A percentile compares a stretch with the other conserved stretches of the same genome.
Conservation (phyloP, 257 asterid species). For the Oldenlandia corymbosa region DNA sequence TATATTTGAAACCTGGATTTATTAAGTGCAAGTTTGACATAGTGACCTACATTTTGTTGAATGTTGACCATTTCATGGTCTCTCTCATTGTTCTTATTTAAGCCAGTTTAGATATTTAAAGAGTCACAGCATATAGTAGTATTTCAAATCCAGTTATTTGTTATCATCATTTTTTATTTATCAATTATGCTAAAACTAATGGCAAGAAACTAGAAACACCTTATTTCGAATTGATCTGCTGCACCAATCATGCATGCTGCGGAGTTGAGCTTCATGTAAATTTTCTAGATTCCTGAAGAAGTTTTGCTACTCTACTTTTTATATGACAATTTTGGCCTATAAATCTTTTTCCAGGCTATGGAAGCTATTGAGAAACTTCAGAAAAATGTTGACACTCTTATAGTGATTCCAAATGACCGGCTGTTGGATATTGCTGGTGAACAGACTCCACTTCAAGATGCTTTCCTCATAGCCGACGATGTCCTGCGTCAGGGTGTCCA, state of each 20-base stretch:
- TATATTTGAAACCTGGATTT: background rate
- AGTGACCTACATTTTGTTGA: background rate
- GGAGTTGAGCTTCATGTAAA: background rate
- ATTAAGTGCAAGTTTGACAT: background rate
- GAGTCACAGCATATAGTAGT: background rate
- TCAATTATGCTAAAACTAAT: background rate
- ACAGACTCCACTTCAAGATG: conserved; percentile 94
- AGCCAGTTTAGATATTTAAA: background rate
- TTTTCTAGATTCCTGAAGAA: background rate
- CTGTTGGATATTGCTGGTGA: conserved; percentile 89
- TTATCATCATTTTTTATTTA: background rate
- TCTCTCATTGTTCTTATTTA: background rate
- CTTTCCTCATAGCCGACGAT: conserved; percentile 97
- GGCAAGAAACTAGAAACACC: background rate
- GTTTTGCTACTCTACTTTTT: background rate
- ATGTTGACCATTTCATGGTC: background rate
- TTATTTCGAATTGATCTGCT: background rate
- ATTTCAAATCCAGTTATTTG: background rate
- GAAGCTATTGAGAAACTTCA: conserved; percentile 97
- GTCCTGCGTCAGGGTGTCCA: conserved; percentile 97
- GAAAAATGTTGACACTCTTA: conserved; percentile 91
- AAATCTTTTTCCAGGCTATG: conserved; percentile 55
- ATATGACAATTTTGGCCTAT: conserved; percentile 7
- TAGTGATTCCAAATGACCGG: conserved; percentile 96
- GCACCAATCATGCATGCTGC: background rate